These are phyloP conservation scores for Aspergillus pseudonomiae DNA, from an alignment of 2,329 filamentous ascomycete species.

Conservation along the genomic window DNA sequence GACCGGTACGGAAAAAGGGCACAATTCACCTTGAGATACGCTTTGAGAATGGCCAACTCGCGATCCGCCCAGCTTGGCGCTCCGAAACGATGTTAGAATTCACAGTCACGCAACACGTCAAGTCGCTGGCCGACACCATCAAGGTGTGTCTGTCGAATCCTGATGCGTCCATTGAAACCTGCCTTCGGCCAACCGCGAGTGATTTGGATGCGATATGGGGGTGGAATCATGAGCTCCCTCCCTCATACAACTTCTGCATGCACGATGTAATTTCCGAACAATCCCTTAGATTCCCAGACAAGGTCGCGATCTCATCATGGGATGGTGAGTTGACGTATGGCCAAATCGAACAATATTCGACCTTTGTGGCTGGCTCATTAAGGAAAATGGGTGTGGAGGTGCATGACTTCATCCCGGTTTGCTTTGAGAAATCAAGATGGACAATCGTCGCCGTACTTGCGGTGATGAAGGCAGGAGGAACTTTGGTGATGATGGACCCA, in stretches of 20 bases:
- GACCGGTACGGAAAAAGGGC: constrained; percentile 27
- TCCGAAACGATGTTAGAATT: constrained; percentile 46
- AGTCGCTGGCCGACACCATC: constrained; percentile 48
- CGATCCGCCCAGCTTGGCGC: constrained; percentile 48
- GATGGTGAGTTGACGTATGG: constrained; percentile 35
- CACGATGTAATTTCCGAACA: constrained; percentile 48
- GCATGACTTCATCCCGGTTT: constrained; percentile 34
- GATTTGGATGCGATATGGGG: constrained; percentile 52
- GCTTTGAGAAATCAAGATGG: constrained; percentile 40
- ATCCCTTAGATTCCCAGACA: constrained; percentile 27
- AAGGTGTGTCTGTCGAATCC: constrained; percentile 36
- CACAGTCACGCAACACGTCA: constrained; percentile 48
- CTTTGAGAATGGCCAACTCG: constrained; percentile 31
- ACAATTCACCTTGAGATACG: constrained; percentile 37
- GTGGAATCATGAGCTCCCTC: constrained; percentile 52
- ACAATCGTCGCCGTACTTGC: constrained; percentile 37
- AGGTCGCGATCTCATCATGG: constrained; percentile 36
- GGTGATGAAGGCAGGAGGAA: constrained; percentile 37
- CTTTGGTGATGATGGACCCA: constrained; percentile 37
- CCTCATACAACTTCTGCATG: constrained; percentile 49
- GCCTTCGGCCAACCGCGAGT: constrained; percentile 34
- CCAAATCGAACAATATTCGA: constrained; percentile 40
- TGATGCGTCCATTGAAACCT: constrained; percentile 33
- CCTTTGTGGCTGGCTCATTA: constrained; percentile 28
- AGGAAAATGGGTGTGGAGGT: constrained; percentile 31